Evolutionary conservation across 2,329 filamentous ascomycete genomes (phyloP), one percentile per base, ranked within the genome.

Genomic region (Sclerotinia spermophila): DNA sequence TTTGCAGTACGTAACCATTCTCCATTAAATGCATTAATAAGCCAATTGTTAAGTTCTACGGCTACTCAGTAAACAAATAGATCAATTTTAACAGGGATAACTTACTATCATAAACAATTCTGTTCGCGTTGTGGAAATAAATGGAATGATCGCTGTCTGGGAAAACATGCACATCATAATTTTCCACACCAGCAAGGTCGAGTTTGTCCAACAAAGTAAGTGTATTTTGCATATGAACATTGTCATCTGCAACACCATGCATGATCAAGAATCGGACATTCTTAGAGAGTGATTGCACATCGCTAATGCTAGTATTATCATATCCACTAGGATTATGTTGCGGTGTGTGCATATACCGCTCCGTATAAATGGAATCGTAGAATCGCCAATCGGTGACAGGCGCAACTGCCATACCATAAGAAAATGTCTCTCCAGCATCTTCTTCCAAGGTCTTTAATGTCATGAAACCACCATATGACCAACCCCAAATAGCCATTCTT

Each of bases 371-470:
- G 71, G 89, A 92, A 82, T 97, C 92, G 82, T 99, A 99, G 82
- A 92, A 97, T 71, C 92, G 87, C 96, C 96, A 99, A 81, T 99
- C 94, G 0, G 95, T 98, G n/a, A 99, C 96, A 27, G 96, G 96
- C 1, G 96, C 96, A 67, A 99, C 96, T 10, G 96, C 94, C 92
- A 99, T 97, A 76, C 96, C 96, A 80, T 99, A 99, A 74, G 90
- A 90, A 83, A 97, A 99, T 0, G 94, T 98, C 78, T 88, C 80
- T 7, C 96, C 96, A 13, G 89, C 95, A 79, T 99, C 96, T 73
- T 89, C 87, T 83, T 99, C 96, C 19, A 99, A 89, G 1, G 93
- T 96, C 84, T 99, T 99, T 77, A 99, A 86, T 8, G 96, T 93
- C 84, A 92, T 92, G 84, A 97, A 99, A 17, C 96, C 96, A 71